Evolutionary conservation across 441 rosid species (phyloP).

Genomic region (Viola pubescens): DNA sequence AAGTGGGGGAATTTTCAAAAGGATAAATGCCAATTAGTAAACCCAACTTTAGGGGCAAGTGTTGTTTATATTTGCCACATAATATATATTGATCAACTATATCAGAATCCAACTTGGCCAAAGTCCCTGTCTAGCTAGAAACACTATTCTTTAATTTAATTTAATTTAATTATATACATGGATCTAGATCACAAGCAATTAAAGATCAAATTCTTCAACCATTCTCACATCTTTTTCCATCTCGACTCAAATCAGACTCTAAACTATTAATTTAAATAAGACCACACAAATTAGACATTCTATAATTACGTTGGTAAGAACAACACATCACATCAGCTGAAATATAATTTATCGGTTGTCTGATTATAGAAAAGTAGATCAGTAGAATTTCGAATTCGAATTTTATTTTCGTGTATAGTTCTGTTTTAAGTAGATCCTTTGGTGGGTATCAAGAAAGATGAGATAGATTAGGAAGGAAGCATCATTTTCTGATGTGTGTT

Average conservation of each 20-base stretch:
- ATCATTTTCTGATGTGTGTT: constrained; percentile 29
- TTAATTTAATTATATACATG: constrained; percentile 12
- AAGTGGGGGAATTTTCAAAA: constrained; percentile 26
- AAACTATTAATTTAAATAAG: constrained; percentile 18
- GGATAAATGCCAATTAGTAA: constrained; percentile 17
- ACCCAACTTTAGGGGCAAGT: constrained; percentile 16
- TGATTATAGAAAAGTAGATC: neutral
- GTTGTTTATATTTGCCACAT: neutral
- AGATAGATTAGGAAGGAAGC: constrained; percentile 23
- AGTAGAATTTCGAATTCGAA: too few relatives aligned
- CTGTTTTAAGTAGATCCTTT: neutral
- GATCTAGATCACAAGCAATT: constrained; percentile 12
- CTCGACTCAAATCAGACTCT: constrained; percentile 21
- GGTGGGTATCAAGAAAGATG: constrained; percentile 19
- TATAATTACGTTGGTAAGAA: constrained; percentile 18
- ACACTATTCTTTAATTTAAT: constrained; percentile 17
- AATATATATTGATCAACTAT: neutral
- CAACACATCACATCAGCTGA: too few relatives aligned
- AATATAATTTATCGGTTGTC: neutral
- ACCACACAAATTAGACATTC: constrained; percentile 15
- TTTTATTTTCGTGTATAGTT: too few relatives aligned
- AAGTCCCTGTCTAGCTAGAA: constrained; percentile 10
- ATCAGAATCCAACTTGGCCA: constrained; percentile 23
- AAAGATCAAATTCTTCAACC: constrained; percentile 18
- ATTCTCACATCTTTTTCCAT: constrained; percentile 27